Conservation (phyloP, 805 yeast genomes). For the Brettanomyces naardenensis region DNA sequence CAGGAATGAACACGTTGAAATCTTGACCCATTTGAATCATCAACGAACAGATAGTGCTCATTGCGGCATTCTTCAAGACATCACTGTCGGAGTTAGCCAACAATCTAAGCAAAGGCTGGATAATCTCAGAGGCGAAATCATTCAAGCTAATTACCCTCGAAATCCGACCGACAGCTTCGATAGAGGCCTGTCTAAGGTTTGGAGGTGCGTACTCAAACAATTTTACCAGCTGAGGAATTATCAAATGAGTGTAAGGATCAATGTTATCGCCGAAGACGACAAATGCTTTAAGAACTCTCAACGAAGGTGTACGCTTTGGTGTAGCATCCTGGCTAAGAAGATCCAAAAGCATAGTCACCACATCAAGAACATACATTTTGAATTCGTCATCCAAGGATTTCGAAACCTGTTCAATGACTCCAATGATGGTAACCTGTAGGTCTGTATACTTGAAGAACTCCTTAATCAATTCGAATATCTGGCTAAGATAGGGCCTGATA, state of each 20-base stretch:
- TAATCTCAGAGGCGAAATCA: constrained; percentile 85
- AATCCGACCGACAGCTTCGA: constrained; percentile 75
- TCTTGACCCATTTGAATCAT: constrained; percentile 78
- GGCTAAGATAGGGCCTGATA: constrained; percentile 72
- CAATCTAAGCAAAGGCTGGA: constrained; percentile 78
- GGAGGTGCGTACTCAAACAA: constrained; percentile 68
- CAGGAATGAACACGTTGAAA: constrained; percentile 79
- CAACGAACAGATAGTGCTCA: constrained; percentile 74
- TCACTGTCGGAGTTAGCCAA: constrained; percentile 33
- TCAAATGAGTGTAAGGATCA: constrained; percentile 81
- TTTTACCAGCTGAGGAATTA: constrained; percentile 78
- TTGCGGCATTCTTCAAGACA: constrained; percentile 55
- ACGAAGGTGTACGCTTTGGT: constrained; percentile 49
- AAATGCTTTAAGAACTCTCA: constrained; percentile 72
- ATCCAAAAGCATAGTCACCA: constrained; percentile 67
- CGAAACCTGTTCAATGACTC: constrained; percentile 76
- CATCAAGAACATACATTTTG: constrained; percentile 70
- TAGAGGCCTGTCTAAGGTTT: constrained; percentile 60
- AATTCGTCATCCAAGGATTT: constrained; percentile 88
- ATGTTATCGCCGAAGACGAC: constrained; percentile 81
- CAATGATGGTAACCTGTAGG: constrained; percentile 71
- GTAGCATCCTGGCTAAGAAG: constrained; percentile 70
- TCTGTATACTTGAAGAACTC: constrained; percentile 60
- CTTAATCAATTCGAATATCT: constrained; percentile 65
- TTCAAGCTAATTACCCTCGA: constrained; percentile 64